Conservation (phyloP, 176 grass and related monocot genomes). For the Bromus sterilis region DNA sequence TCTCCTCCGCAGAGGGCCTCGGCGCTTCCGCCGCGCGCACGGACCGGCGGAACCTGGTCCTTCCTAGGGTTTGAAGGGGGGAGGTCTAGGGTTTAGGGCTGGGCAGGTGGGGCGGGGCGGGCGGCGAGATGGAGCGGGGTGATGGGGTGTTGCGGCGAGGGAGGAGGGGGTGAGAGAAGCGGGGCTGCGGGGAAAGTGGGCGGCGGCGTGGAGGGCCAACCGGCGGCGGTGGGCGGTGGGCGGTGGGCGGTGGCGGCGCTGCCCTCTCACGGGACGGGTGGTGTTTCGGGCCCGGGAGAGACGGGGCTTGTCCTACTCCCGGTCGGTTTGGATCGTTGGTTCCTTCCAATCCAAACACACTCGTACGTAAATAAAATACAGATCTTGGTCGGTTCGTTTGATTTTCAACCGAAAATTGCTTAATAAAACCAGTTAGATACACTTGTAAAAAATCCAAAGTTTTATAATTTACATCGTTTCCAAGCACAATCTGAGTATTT, state of each 20-base stretch:
- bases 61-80: neutral
- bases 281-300: neutral
- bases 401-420: too few relatives aligned
- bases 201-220: neutral
- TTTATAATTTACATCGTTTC: too few relatives aligned
- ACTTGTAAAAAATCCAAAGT: too few relatives aligned
- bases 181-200: neutral
- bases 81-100: neutral
- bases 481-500: too few relatives aligned
- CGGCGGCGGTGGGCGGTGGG: neutral
- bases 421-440: too few relatives aligned
- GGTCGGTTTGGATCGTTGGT: too few relatives aligned
- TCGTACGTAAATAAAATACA: too few relatives aligned
- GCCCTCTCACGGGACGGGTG: neutral
- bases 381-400: too few relatives aligned
- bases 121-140: too few relatives aligned
- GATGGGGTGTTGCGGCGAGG: neutral
- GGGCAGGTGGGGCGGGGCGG: neutral
- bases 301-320: neutral
- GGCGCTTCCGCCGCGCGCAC: neutral
- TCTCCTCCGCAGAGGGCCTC: conserved; percentile 14
- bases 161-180: neutral
- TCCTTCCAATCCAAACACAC: too few relatives aligned
- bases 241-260: neutral
- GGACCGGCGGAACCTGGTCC: conserved; percentile 1